Conservation (phyloP, 2,329 filamentous ascomycete species). For the Fusarium oligoseptatum region DNA sequence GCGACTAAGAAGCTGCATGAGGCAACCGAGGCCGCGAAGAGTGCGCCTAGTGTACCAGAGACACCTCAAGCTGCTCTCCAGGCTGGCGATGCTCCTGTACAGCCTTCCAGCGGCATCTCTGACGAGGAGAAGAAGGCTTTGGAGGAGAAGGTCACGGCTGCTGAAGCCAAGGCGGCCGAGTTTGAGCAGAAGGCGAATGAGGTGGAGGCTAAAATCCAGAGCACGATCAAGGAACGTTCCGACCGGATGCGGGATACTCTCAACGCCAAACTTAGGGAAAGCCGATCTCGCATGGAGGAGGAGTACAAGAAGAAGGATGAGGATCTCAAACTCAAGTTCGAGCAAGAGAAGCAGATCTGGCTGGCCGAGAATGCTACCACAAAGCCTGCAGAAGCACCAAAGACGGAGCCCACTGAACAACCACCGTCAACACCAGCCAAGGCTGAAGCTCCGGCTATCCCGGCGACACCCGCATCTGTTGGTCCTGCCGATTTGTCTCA, state of each 20-base stretch:
- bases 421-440: constrained; percentile 57
- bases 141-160: constrained; percentile 71
- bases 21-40: constrained; percentile 47
- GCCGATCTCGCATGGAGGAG: constrained; percentile 65
- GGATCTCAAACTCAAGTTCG: constrained; percentile 67
- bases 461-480: constrained; percentile 54
- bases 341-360: constrained; percentile 75
- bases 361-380: constrained; percentile 63
- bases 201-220: constrained; percentile 72
- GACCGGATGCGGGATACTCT: constrained; percentile 77
- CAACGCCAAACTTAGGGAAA: constrained; percentile 78
- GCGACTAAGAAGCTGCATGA: constrained; percentile 59
- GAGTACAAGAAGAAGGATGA: constrained; percentile 67
- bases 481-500: constrained; percentile 59
- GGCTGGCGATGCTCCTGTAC: constrained; percentile 45
- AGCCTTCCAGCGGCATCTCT: constrained; percentile 51
- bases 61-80: constrained; percentile 59
- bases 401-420: constrained; percentile 32
- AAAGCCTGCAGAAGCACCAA: constrained; percentile 38
- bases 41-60: constrained; percentile 51
- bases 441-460: constrained; percentile 49
- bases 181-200: constrained; percentile 74
- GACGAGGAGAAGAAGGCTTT: constrained; percentile 72
- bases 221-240: constrained; percentile 73
- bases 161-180: constrained; percentile 73